Base-by-base conservation (phyloP, 2,329 filamentous ascomycete genomes). In the Scedosporium aurantiacum region DNA sequence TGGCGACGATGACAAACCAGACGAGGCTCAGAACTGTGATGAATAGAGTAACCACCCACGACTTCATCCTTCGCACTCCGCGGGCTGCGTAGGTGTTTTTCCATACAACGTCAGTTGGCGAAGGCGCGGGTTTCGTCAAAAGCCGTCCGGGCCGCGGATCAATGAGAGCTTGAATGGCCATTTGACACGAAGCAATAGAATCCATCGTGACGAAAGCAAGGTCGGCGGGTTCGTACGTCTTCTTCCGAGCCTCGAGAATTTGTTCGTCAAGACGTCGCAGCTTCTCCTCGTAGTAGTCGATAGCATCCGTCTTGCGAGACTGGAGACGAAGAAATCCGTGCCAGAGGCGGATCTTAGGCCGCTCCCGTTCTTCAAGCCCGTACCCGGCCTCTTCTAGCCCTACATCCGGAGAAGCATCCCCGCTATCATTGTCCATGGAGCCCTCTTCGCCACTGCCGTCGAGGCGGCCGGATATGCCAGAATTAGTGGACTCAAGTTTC, bases 191-290 rank as follows among this genome's bases (percentile, higher is more conserved):
- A 14, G 92, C 90, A 58, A 96, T 94, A 3, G 91, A 94, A 75
- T 97, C 90, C 91, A 99, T 95, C 0, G 94, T 97, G 45, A 99
- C 90, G 72, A 99, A 97, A 1, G 95, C 95, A 63, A 95, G 82
- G 57, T 93, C 88, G 0, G 87, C 92, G 0, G 94, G 80, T 5
- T 81, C 76, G 68, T 91, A 97, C 3, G 88, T 82, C 71, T 90
- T 89, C 68, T 85, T 84, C 28, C 94, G 84, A 10, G 91, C 84
- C 6, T 75, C 74, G 6, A 75, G 73, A 58, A 99, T 90, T 65
- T 86, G 81, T 57, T 90, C 88, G 66, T 99, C 93, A 2, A 95
- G 73, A 16, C 82, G 80, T 27, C 88, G 86, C 41, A 99, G 81
- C 70, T 89, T 88, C 72, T 96, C 90, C 68, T 95, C 89, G 69